phyloP scores from a whole-genome alignment of 1,139 yeast genomes.

The Candida anutae region DNA sequence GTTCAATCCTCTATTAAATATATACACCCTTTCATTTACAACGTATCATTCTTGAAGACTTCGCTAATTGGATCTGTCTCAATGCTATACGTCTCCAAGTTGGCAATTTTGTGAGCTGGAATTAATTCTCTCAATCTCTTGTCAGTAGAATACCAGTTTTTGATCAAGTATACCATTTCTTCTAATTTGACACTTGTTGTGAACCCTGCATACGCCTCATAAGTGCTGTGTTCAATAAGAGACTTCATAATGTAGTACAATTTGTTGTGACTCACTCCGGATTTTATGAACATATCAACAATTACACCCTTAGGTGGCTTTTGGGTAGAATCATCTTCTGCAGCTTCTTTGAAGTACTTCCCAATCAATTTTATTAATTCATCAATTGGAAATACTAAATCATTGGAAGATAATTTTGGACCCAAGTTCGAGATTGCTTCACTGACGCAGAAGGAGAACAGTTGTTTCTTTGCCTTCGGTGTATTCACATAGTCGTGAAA shows the following conservation, averaged over 20 bases:
- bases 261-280: constrained; percentile 70
- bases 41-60: constrained; percentile 18
- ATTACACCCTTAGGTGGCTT: constrained; percentile 34
- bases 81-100: constrained; percentile 29
- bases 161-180: constrained; percentile 58
- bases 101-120: constrained; percentile 26
- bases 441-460: constrained; percentile 30
- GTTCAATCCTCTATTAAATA: not conserved
- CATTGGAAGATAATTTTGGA: constrained; percentile 40
- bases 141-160: constrained; percentile 59
- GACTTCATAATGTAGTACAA: constrained; percentile 62
- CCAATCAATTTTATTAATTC: constrained; percentile 56
- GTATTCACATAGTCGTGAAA: constrained; percentile 25
- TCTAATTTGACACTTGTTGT: constrained; percentile 27
- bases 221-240: constrained; percentile 55
- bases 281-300: constrained; percentile 63
- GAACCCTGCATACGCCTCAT: constrained; percentile 40
- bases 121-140: constrained; percentile 53
- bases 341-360: constrained; percentile 34
- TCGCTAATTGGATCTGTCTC: constrained; percentile 41
- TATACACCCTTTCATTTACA: not conserved
- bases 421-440: constrained; percentile 37
- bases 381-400: constrained; percentile 75
- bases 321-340: constrained; percentile 30
- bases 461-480: constrained; percentile 20